These are phyloP conservation scores for Nicotiana rustica DNA, from an alignment of 305 asterid species.

Conservation along the genomic window DNA sequence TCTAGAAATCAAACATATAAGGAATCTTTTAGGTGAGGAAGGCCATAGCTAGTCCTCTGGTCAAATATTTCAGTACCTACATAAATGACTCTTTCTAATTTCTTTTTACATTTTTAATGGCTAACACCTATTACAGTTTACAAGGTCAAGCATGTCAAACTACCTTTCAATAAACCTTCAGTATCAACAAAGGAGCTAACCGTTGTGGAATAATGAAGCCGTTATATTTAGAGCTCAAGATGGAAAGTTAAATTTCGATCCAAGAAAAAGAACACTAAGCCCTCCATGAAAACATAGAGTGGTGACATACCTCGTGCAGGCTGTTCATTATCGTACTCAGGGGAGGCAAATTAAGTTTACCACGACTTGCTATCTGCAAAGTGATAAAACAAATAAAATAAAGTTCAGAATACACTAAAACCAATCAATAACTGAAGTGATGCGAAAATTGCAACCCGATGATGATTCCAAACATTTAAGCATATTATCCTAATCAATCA, in stretches of 20 bases:
- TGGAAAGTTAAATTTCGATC: not conserved
- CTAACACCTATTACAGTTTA: conserved; percentile 1
- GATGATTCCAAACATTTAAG: conserved; percentile 12
- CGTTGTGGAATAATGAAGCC: not conserved
- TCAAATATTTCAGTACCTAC: conserved; percentile 23
- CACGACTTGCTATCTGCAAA: conserved; percentile 81
- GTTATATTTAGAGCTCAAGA: not conserved
- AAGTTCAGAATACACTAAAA: conserved; percentile 8
- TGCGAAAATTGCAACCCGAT: not conserved
- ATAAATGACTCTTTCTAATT: not conserved
- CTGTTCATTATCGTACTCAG: conserved; percentile 52
- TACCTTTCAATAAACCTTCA: not conserved
- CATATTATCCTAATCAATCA: not conserved
- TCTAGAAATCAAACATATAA: not conserved
- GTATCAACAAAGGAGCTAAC: not conserved
- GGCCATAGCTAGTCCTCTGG: not conserved
- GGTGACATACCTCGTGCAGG: conserved; percentile 62
- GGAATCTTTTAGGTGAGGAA: not conserved
- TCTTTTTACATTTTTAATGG: conserved; percentile 13
- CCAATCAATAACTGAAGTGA: conserved; percentile 15
- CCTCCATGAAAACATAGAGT: conserved; percentile 5
- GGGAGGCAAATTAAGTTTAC: conserved; percentile 76
- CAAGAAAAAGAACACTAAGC: conserved; percentile 13
- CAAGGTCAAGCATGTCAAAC: not conserved
- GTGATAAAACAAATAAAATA: conserved; percentile 14